Conservation (phyloP, 306 rosid species). For the Dryas octopetala region DNA sequence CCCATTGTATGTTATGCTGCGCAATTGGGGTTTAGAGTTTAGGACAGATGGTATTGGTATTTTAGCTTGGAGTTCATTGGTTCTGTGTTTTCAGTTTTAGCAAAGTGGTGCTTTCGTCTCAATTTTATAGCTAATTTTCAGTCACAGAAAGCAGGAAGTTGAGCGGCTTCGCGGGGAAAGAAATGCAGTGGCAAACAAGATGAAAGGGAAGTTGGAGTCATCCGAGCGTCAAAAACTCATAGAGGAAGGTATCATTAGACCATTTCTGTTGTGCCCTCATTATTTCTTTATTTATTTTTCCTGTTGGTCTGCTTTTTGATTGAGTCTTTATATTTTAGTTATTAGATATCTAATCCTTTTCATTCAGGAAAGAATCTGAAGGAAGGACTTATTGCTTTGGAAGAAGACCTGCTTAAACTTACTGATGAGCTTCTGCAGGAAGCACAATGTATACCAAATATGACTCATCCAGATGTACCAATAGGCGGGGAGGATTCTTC, state of each 20-base stretch:
- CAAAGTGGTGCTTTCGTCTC: slow-evolving; percentile 30
- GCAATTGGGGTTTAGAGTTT: background rate
- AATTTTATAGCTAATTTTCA: slow-evolving; percentile 62
- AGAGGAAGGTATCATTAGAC: slow-evolving; percentile 66
- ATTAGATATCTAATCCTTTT: slow-evolving; percentile 7
- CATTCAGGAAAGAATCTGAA: slow-evolving; percentile 79
- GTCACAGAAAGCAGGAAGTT: slow-evolving; percentile 96
- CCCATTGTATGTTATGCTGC: background rate
- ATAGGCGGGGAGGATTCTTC: slow-evolving; percentile 89
- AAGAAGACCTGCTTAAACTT: slow-evolving; percentile 80
- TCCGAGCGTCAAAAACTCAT: slow-evolving; percentile 73
- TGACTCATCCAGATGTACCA: slow-evolving; percentile 87
- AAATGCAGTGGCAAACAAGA: slow-evolving; percentile 85
- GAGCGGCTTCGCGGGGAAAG: slow-evolving; percentile 91
- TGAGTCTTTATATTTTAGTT: slow-evolving; percentile 12
- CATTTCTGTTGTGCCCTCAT: background rate
- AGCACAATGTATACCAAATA: slow-evolving; percentile 83
- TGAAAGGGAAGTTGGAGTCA: slow-evolving; percentile 89
- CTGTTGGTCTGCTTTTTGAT: slow-evolving; percentile 1
- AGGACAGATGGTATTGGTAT: background rate
- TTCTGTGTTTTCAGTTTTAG: background rate
- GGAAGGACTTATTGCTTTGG: slow-evolving; percentile 71
- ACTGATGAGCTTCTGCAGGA: slow-evolving; percentile 82
- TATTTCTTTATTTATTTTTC: background rate
- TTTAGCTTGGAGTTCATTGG: background rate